Conservation (phyloP, 768 basidiomycete species). For the Mycena polygramma region DNA sequence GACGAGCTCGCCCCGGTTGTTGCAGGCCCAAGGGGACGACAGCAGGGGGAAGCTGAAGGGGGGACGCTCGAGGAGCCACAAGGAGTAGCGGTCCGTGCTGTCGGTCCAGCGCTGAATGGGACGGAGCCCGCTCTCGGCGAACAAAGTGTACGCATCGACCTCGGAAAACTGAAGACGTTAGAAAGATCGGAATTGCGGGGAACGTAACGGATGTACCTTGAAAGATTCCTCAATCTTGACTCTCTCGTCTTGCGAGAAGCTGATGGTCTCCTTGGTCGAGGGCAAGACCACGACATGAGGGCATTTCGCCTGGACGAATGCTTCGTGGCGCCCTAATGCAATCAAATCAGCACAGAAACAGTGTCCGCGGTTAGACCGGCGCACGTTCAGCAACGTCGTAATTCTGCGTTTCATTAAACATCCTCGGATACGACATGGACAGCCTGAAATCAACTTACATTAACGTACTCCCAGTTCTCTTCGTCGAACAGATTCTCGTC, state of each 20-base stretch:
- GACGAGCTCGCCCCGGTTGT: conserved; percentile 40
- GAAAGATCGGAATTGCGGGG: not conserved
- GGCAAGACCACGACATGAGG: conserved; percentile 71
- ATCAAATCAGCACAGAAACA: conserved; percentile 8
- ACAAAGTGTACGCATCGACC: conserved; percentile 75
- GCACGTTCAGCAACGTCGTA: conserved; percentile 35
- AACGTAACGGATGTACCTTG: conserved; percentile 68
- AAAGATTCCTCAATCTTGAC: conserved; percentile 89
- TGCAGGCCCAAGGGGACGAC: conserved; percentile 49
- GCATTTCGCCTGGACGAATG: conserved; percentile 79
- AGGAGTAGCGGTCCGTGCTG: conserved; percentile 74
- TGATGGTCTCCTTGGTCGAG: conserved; percentile 54
- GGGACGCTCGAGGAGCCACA: conserved; percentile 94
- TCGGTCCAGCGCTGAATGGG: conserved; percentile 91
- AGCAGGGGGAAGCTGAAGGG: conserved; percentile 81
- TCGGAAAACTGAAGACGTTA: conserved; percentile 77
- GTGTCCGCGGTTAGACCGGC: not conserved
- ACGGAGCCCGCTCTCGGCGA: conserved; percentile 81
- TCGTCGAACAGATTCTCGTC: conserved; percentile 73
- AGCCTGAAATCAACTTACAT: conserved; percentile 54
- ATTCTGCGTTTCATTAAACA: conserved; percentile 31
- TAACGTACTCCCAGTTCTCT: conserved; percentile 84
- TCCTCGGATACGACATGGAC: not conserved
- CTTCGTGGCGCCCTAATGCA: conserved; percentile 82
- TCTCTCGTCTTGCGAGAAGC: conserved; percentile 79